Base-by-base conservation (phyloP, 495 filamentous ascomycete genomes). In the Cryomyces minteri region DNA sequence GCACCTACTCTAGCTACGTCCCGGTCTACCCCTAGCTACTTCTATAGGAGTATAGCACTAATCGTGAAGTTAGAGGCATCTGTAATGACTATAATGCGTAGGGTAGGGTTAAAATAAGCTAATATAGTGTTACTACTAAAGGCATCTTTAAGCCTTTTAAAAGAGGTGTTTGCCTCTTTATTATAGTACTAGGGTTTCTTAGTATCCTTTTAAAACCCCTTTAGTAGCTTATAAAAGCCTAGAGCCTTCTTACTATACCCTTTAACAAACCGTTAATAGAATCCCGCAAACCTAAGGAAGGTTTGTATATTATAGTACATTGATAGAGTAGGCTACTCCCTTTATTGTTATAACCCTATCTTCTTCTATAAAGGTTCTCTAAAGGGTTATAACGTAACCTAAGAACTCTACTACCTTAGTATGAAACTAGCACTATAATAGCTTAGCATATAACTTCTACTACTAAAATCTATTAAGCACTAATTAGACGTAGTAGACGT, bases 11-110 rank as follows among this genome's bases (percentile, higher is more conserved):
- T 7, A n/a, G n/a, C n/a, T n/a, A n/a, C n/a, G n/a, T n/a, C n/a
- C n/a, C n/a, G n/a, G n/a, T n/a, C n/a, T n/a, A 37, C 34, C 12
- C 34, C 7, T 37, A 7, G 34, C 34, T 37, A 12, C 39, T 34
- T 53, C 31, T 12, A 52, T 31, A 10, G 12, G n/a, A 46, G 9
- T 10, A 9, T 44, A 12, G 9, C 43, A 42, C 34, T 51, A 41
- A 43, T 55, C 40, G 32, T 25, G 30, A 43, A 11, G 45, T 47
- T 56, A 51, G 59, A 49, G 51, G 50, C 39, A 44, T 46, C 7
- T 33, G 37, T 46, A n/a, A n/a, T n/a, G n/a, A n/a, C 45, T 45
- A 48, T 43, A 54, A 1, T 4, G 10, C n/a, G 11, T 6, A 10
- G 10, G 14, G 14, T 12, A 7, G 12, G 7, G 7, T 37, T 37